Evolutionary conservation across 169 alveolate genomes (phyloP), one percentile per base, ranked within the genome.

Genomic region (Eimeria necatrix): DNA sequence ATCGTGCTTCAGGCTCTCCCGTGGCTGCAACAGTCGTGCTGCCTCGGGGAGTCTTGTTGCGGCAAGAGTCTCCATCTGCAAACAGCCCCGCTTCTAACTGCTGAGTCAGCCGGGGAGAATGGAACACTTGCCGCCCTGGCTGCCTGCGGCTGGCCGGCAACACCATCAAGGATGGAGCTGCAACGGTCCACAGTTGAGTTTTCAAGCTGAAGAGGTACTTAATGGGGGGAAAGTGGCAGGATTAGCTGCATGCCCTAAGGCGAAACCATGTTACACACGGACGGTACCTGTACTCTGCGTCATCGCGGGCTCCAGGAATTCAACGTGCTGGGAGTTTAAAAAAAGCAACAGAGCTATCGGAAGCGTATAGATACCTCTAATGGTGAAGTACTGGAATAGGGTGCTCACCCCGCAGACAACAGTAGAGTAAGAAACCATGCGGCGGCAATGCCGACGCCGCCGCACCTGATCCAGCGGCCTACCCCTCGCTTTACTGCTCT

Each of bases 391-490:
- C 74, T 59, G 64, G 64, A 85, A 85, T 61, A 46, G 93, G 93
- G 53, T 51, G 52, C 74, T 24, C 90, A 5, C 12, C 4, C 52
- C 56, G 52, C 90, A 41, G 74, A 80, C 93, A 60, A n/a, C 24
- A 60, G 81, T 20, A 7, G 59, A 59, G 64, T 49, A 85, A 46
- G 20, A 85, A 85, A 48, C 93, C 80, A 46, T 51, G 93, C 76
- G 49, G 81, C 81, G 78, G 73, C 80, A 85, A 59, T 85, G 93
- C 93, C 73, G 81, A 46, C 81, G 80, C 68, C 81, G 80, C 68
- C 93, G 76, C 93, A 85, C 93, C 81, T 85, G 93, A 85, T 85
- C 93, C 80, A 85, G 93, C 93, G 70, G 74, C 93, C 93, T 51
- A 85, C 80, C 26, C 68, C 93, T 59, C 81, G 64, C 81, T 41